Conservation (phyloP, 352 stramenopile species). For the Phytophthora sojae region DNA sequence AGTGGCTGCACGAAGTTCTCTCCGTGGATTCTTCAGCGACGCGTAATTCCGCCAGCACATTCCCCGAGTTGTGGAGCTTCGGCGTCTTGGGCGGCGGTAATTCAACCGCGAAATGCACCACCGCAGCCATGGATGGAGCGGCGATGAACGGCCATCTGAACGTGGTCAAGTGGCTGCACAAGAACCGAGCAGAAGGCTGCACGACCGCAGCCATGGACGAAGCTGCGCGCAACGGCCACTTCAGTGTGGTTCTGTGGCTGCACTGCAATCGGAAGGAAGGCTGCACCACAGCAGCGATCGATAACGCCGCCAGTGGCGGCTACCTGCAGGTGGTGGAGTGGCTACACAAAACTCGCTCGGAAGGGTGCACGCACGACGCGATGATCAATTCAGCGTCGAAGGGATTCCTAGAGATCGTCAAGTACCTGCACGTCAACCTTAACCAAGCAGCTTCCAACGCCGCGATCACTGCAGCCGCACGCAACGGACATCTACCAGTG, state of each 20-base stretch:
- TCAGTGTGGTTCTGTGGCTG: constrained; percentile 22
- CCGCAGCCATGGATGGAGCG: constrained; percentile 26
- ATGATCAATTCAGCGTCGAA: constrained; percentile 19
- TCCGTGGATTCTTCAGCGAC: neutral
- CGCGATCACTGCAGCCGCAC: constrained; percentile 17
- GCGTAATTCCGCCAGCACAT: neutral
- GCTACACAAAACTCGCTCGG: constrained; percentile 5
- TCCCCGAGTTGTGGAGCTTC: neutral
- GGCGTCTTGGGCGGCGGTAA: neutral
- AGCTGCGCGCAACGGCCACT: constrained; percentile 23
- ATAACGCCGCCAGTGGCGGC: constrained; percentile 14
- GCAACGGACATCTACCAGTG: constrained; percentile 11
- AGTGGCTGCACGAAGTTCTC: constrained; percentile 19
- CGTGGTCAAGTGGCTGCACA: constrained; percentile 31
- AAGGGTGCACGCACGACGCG: constrained; percentile 24
- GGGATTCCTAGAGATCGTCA: constrained; percentile 19
- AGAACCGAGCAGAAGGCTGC: constrained; percentile 23
- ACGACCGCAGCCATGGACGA: constrained; percentile 21
- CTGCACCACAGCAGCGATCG: constrained; percentile 21
- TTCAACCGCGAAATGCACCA: neutral
- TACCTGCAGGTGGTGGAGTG: constrained; percentile 5
- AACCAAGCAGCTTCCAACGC: constrained; percentile 8
- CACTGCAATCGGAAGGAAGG: constrained; percentile 28
- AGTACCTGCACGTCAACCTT: constrained; percentile 17
- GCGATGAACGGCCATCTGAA: constrained; percentile 26